These are phyloP conservation scores for Ceratobasidium sp. DNA, from an alignment of 1,284 basidiomycete species.

Conservation along the genomic window DNA sequence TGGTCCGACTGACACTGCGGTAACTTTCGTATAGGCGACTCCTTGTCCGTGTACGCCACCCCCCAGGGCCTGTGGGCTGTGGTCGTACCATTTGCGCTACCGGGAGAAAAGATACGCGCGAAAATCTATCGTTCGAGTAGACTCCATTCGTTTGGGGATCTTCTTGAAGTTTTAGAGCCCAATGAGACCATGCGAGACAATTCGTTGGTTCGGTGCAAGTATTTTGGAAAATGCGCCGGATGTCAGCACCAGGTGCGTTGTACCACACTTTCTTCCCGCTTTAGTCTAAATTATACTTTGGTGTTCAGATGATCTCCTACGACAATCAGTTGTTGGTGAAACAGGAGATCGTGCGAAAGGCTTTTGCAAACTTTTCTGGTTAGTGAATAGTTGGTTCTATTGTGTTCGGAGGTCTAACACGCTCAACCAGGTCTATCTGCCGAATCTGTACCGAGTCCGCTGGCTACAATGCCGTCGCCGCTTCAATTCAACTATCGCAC, in stretches of 20 bases:
- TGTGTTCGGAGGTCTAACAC: not conserved
- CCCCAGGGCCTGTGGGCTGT: constrained; percentile 76
- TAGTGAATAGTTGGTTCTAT: constrained; percentile 47
- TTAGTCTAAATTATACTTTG: constrained; percentile 44
- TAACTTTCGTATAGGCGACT: constrained; percentile 64
- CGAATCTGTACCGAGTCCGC: constrained; percentile 71
- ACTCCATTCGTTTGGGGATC: constrained; percentile 79
- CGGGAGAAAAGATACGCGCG: constrained; percentile 79
- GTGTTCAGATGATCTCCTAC: constrained; percentile 83
- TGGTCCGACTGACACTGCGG: not conserved
- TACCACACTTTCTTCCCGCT: not conserved
- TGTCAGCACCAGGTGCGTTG: constrained; percentile 76
- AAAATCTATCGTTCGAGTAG: constrained; percentile 73
- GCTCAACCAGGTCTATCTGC: constrained; percentile 63
- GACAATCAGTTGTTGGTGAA: constrained; percentile 88
- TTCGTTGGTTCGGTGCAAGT: constrained; percentile 75
- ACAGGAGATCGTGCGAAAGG: constrained; percentile 85
- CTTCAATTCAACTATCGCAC: constrained; percentile 93
- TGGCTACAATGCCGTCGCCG: constrained; percentile 85
- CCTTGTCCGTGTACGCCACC: constrained; percentile 67
- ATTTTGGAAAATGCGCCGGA: constrained; percentile 85
- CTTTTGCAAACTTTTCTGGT: constrained; percentile 84
- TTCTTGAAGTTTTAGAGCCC: constrained; percentile 74
- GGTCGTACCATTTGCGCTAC: constrained; percentile 83
- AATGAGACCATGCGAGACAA: constrained; percentile 74